Evolutionary conservation across 2,329 filamentous ascomycete species (phyloP).

Genomic region (Geosmithia flava): DNA sequence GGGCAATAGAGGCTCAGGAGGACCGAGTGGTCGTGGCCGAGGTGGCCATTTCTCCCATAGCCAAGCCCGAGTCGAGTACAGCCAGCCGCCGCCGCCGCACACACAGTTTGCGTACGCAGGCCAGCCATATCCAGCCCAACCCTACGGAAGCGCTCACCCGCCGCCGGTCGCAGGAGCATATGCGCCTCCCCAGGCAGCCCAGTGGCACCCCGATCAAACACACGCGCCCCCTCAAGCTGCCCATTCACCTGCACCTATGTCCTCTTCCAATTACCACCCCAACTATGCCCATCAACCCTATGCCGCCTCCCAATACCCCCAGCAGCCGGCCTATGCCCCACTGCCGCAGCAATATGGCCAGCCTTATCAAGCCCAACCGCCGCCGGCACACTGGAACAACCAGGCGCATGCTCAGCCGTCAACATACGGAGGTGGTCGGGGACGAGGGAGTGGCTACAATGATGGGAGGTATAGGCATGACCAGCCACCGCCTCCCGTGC

Average conservation of each 20-base stretch:
- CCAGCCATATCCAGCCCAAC: constrained; percentile 20
- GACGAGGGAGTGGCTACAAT: constrained; percentile 28
- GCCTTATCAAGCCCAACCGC: constrained; percentile 22
- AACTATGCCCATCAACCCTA: constrained; percentile 47
- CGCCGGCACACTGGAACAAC: constrained; percentile 20
- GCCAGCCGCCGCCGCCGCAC: constrained; percentile 1
- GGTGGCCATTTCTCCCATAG: constrained; percentile 23
- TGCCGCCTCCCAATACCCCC: constrained; percentile 22
- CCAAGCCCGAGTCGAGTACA: constrained; percentile 7
- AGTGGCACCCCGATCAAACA: constrained; percentile 26
- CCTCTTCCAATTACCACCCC: constrained; percentile 43
- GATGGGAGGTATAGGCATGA: constrained; percentile 23
- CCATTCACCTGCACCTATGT: constrained; percentile 34
- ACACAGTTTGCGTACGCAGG: constrained; percentile 5
- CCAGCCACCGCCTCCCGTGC: constrained; percentile 17
- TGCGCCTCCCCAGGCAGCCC: constrained; percentile 20
- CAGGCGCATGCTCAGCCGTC: constrained; percentile 19
- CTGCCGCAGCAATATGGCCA: constrained; percentile 20
- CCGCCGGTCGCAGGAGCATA: constrained; percentile 18
- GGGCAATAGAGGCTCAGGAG: constrained; percentile 15
- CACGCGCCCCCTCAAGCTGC: constrained; percentile 21
- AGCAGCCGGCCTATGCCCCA: constrained; percentile 29
- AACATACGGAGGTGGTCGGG: constrained; percentile 23
- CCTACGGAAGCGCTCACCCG: constrained; percentile 26
- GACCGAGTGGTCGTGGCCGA: constrained; percentile 20